Percentiles rank a stretch among this genome's conserved stretches.
Evolutionary conservation across 352 stramenopile species (phyloP).

Genomic region (Pythium plurisporium): DNA sequence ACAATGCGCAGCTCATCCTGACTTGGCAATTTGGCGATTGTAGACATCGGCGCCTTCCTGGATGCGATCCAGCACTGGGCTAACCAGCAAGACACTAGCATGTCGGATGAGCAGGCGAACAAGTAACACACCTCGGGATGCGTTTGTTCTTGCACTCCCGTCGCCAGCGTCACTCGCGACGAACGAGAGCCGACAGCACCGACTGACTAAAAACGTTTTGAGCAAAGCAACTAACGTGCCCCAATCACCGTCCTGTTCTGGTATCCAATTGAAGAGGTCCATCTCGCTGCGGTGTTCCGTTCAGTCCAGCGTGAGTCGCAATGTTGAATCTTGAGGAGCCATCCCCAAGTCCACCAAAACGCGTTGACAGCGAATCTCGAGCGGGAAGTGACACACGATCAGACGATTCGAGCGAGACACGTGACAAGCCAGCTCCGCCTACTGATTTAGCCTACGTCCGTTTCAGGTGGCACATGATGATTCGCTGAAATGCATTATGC

Average conservation of each 20-base stretch:
- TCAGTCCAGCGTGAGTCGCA: background rate
- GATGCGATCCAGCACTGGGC: slow-evolving; percentile 76
- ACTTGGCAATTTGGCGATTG: background rate
- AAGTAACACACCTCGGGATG: background rate
- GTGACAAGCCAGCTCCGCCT: slow-evolving; percentile 2
- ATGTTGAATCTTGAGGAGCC: slow-evolving; percentile 12
- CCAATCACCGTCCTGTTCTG: too few species aligned
- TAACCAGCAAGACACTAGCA: slow-evolving; percentile 46
- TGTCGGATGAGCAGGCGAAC: slow-evolving; percentile 22
- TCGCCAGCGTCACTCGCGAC: background rate
- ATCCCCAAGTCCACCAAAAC: background rate
- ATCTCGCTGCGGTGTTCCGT: background rate
- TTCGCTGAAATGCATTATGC: slow-evolving; percentile 6
- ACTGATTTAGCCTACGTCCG: slow-evolving; percentile 1
- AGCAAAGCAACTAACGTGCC: background rate
- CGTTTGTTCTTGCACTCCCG: background rate
- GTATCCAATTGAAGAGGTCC: background rate
- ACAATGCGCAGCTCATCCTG: background rate
- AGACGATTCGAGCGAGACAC: background rate
- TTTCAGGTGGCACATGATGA: slow-evolving; percentile 12
- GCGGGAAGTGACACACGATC: slow-evolving; percentile 9
- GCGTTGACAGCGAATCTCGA: slow-evolving; percentile 12
- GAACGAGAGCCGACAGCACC: background rate
- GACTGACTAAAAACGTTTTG: background rate
- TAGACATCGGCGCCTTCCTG: slow-evolving; percentile 67